A percentile compares a stretch with the other conserved stretches of the same genome.
Evolutionary conservation across 2,329 filamentous ascomycete species (phyloP).

Genomic region (Aspergillus fumigatiaffinis): DNA sequence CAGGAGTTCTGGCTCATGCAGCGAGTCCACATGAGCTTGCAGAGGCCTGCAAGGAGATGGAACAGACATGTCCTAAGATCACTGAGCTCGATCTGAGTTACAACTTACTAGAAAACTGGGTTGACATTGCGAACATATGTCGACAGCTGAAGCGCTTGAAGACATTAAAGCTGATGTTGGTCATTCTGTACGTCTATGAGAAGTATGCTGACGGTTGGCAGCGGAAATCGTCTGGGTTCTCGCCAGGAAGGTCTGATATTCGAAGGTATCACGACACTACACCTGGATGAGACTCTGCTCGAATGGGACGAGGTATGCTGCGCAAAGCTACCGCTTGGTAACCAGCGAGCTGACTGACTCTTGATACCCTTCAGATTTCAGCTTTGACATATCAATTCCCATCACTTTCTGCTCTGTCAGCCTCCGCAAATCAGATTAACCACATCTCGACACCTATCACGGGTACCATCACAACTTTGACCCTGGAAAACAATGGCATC

Average conservation of each 20-base stretch:
- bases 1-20: conserved; percentile 28
- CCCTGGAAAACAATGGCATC: conserved; percentile 48
- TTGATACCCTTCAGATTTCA: conserved; percentile 27
- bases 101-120: conserved; percentile 70
- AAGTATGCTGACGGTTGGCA: conserved; percentile 34
- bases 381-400: conserved; percentile 32
- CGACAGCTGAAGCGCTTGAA: conserved; percentile 62
- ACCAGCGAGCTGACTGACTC: conserved; percentile 8
- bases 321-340: neutral
- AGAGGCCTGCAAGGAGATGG: conserved; percentile 48
- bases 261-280: conserved; percentile 54
- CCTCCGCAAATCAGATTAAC: conserved; percentile 36
- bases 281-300: conserved; percentile 64
- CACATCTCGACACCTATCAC: conserved; percentile 27
- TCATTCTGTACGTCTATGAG: neutral
- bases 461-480: conserved; percentile 41
- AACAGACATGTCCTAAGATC: conserved; percentile 53
- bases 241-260: conserved; percentile 43
- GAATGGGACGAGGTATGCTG: conserved; percentile 61
- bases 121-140: conserved; percentile 68
- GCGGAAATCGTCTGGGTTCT: conserved; percentile 65
- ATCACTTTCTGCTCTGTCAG: conserved; percentile 29
- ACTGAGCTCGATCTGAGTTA: conserved; percentile 78
- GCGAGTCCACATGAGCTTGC: conserved; percentile 18
- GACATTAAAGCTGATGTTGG: conserved; percentile 57